Conservation (phyloP, 2,329 filamentous ascomycete species). For the Furcasterigmium sp. region DNA sequence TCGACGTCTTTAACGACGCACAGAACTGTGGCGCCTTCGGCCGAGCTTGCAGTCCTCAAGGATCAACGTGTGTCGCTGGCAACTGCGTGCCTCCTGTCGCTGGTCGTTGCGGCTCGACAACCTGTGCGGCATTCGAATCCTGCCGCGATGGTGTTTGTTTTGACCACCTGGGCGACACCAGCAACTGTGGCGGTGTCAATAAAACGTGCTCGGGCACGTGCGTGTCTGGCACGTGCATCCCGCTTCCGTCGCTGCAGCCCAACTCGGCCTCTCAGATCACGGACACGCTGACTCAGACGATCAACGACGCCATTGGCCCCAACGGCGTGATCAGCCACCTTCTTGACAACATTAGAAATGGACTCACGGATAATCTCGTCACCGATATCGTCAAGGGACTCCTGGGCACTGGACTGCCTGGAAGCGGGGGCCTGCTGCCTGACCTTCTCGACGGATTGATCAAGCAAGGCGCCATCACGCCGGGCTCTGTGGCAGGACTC, state of each 20-base stretch:
- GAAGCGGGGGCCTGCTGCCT: neutral
- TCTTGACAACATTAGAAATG: neutral
- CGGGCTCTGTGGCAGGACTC: neutral
- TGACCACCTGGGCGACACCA: neutral
- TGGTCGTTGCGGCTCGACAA: neutral
- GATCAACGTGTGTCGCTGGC: neutral
- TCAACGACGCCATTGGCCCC: neutral
- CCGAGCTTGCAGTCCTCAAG: neutral
- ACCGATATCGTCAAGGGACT: neutral
- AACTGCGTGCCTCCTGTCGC: neutral
- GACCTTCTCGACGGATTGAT: neutral
- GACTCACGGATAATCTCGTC: neutral
- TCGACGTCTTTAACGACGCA: neutral
- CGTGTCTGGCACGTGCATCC: neutral
- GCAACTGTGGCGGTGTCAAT: neutral
- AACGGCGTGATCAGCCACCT: neutral
- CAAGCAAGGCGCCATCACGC: neutral
- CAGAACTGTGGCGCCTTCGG: constrained; percentile 1
- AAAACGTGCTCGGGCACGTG: neutral
- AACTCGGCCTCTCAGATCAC: neutral
- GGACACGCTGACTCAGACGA: neutral
- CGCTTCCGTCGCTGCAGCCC: neutral
- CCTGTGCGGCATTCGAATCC: neutral
- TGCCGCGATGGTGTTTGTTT: neutral
- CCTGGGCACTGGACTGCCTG: neutral